Conservation (phyloP, 805 yeast genomes). For the Suhomyces emberorum region DNA sequence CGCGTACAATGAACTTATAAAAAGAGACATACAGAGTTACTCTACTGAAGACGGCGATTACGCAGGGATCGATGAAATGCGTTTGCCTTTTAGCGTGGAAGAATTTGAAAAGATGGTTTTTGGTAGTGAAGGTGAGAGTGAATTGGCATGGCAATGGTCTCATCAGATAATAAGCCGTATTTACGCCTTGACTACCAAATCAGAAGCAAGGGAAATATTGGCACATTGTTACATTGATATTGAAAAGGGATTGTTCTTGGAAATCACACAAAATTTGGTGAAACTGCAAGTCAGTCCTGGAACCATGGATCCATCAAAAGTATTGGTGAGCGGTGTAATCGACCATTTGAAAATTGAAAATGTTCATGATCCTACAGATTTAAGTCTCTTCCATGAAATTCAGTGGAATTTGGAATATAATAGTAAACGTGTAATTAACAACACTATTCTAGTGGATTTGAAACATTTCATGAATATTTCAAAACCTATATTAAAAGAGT, state of each 20-base stretch:
- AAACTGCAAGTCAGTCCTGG: neutral
- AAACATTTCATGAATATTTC: slow-evolving; percentile 17
- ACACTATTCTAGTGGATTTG: slow-evolving; percentile 25
- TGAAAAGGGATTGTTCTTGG: slow-evolving; percentile 13
- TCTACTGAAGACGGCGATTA: no score
- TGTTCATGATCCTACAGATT: slow-evolving; percentile 10
- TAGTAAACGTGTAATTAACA: slow-evolving; percentile 12
- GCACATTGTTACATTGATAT: slow-evolving; percentile 51
- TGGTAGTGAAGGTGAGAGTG: slow-evolving; percentile 13
- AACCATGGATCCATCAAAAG: slow-evolving; percentile 8
- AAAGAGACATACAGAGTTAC: no score
- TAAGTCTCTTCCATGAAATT: slow-evolving; percentile 23
- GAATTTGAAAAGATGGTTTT: neutral
- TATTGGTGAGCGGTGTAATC: slow-evolving; percentile 61
- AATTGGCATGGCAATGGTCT: slow-evolving; percentile 34
- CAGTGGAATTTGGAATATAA: slow-evolving; percentile 14
- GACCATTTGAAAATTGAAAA: slow-evolving; percentile 42
- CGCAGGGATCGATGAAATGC: neutral
- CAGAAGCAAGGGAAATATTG: slow-evolving; percentile 60
- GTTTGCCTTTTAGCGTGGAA: neutral
- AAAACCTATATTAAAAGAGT: slow-evolving; percentile 11
- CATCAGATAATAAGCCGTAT: slow-evolving; percentile 40
- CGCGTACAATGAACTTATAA: neutral
- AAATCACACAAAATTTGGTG: slow-evolving; percentile 1
- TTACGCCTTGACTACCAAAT: slow-evolving; percentile 38